Evolutionary conservation across 495 filamentous ascomycete species (phyloP), one percentile per base, ranked within the genome.

Genomic region (Parachaetomium inaequale): DNA sequence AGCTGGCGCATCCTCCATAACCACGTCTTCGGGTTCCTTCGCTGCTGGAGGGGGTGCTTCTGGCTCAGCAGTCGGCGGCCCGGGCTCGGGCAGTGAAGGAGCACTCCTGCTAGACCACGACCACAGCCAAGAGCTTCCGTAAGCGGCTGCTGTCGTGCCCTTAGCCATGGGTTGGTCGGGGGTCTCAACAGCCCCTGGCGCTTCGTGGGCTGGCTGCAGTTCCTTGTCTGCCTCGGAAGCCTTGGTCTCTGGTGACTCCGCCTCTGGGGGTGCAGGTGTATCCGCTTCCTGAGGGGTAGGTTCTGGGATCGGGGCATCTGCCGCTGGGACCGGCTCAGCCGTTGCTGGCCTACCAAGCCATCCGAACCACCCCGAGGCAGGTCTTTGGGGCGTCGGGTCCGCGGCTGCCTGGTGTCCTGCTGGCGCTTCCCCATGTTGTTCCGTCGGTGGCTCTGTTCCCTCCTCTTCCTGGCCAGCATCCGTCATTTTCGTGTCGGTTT

Each of bases 311-410:
- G 67, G 57, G 43, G 67, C 67, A 63, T 52, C 49, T 40, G 69
- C 66, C 28, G 70, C 55, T 29, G 63, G 31, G 34, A 63, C 69
- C 4, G 71, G 65, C 25, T 61, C 66, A 34, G 73, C 32, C 31
- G 34, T 32, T 19, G 50, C 49, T 64, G 67, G 61, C 54, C 70
- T 74, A 26, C 83, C 78, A 36, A 87, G 73, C 81, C 85, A 87
- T 57, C 81, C 83, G 32, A 87, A 66, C 86, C 86, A 88, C 28
- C 82, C 78, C 11, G 74, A 76, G 15, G 79, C 62, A 36, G 70
- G 56, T n/a, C 52, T 68, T 17, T 71, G 51, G 31, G 81, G 79
- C 36, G 65, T 74, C n/a, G 68, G 38, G 53, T 69, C 51, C 6
- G 54, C 38, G 14, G 63, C 52, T 0, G 40, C 11, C 15, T 57